A percentile compares a stretch with the other conserved stretches of the same genome.
Conservation (phyloP, 257 asterid species). For the Knoxia roxburghii region DNA sequence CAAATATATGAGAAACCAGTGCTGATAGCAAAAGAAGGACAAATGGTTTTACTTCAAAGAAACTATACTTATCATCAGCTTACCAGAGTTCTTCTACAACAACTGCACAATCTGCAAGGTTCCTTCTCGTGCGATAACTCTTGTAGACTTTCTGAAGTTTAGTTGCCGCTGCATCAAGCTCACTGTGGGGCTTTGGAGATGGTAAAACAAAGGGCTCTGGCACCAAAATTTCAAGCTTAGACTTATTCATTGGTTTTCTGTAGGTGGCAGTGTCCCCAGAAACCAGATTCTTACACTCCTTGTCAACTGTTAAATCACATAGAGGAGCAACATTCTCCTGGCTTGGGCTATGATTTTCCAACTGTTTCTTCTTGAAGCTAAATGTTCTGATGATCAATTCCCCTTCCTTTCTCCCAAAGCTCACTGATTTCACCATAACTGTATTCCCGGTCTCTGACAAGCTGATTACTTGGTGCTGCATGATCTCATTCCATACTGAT, state of each 20-base stretch:
- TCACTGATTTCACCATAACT: slow-evolving; percentile 38
- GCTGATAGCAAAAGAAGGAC: slow-evolving; percentile 2
- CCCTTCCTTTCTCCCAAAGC: slow-evolving; percentile 38
- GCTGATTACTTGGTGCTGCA: slow-evolving; percentile 22
- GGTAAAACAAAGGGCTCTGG: slow-evolving; percentile 19
- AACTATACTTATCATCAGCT: slow-evolving; percentile 7
- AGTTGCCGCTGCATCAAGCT: slow-evolving; percentile 43
- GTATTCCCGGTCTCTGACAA: slow-evolving; percentile 30
- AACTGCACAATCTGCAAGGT: slow-evolving; percentile 50
- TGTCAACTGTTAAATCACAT: slow-evolving; percentile 22
- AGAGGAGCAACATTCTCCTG: slow-evolving; percentile 23
- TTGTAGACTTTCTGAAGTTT: slow-evolving; percentile 46
- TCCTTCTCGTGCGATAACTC: slow-evolving; percentile 44
- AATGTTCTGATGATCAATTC: slow-evolving; percentile 24
- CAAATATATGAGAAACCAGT: neutral
- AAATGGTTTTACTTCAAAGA: slow-evolving; percentile 1
- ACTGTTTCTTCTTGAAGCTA: slow-evolving; percentile 29
- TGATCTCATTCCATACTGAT: slow-evolving; percentile 34
- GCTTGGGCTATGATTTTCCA: slow-evolving; percentile 16
- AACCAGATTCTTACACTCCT: slow-evolving; percentile 5
- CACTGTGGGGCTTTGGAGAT: slow-evolving; percentile 24
- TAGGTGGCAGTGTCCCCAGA: slow-evolving; percentile 7
- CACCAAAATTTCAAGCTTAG: slow-evolving; percentile 13
- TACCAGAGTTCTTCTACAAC: slow-evolving; percentile 48
- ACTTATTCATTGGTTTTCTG: neutral